Base-by-base conservation (phyloP, 2,329 filamentous ascomycete genomes). In the Colletotrichum lini region DNA sequence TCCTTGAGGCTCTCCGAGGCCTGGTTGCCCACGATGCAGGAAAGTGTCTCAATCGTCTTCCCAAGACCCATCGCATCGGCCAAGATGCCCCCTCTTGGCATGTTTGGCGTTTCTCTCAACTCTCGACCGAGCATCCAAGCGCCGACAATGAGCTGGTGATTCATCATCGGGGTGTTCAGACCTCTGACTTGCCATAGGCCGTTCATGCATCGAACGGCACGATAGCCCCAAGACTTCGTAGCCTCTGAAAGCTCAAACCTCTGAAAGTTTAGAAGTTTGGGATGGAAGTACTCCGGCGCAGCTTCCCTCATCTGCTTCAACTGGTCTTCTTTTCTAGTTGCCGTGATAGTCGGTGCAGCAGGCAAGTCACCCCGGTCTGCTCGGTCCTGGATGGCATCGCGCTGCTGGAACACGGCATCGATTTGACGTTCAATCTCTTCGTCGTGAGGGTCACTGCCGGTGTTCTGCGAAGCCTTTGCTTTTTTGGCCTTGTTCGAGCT, bases 11-110 rank as follows among this genome's bases (percentile, higher is more conserved):
- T 81, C 12, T 82, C 69, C 0, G 80, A 74, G 0, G 83, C 85
- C 0, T 83, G 84, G 18, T 78, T 82, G 1, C 77, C 79, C 4
- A 78, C 70, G 70, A 83, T 81, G 58, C 77, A 79, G 2, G 80
- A 81, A 2, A 83, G 45, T 0, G 76, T 76, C 75, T 90, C 86
- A 4, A 90, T 83, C 0, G 90, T 92, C 78, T 93, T 93, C 0
- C 91, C 91, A 0, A 92, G 77, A 0, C 91, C 91, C 89, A 92
- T 92, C 30, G 86, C 86, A 74, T 93, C 90, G 0, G 87, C 89
- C 0, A 92, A 74, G 0, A 92, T 82, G 0, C 90, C 90, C 2
- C 91, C 90, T 5, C 45, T 30, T 2, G 61, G 65, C 5, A 44
- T 10, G 9, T 16, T 15, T 42, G 77, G 66, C 0, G 78, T 47